Evolutionary conservation across 2,329 filamentous ascomycete genomes (phyloP), one percentile per base, ranked within the genome.

Genomic region (Colletotrichum caudatum): DNA sequence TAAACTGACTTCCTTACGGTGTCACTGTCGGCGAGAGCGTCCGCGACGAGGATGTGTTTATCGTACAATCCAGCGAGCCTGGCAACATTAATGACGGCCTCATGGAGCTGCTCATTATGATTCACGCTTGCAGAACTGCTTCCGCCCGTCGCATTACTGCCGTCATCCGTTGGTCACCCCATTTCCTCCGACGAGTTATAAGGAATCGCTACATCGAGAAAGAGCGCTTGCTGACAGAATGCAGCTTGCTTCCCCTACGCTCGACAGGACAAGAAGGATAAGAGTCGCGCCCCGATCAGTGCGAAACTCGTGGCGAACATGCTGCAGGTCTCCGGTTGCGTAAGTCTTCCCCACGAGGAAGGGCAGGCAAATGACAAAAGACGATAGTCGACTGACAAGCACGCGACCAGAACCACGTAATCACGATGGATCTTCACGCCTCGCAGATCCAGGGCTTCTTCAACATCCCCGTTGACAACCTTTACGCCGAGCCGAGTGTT

Each of bases 81-180:
- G 93, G 94, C 81, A 93, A 96, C 80, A 94, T 97, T 84, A 97
- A 97, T 83, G 94, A 97, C 81, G 93, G 93, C 65, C 88, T 97
- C 71, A 97, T 97, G 94, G 94, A 97, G 82, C 89, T 97, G 46
- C 87, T 97, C 72, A 97, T 97, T 82, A 95, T 97, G 90, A 95
- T 96, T 82, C 95, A 95, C 79, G 94, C 94, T 71, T 96, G 94
- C 86, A 81, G 80, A 59, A 84, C 82, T 23, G 82, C 82, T 50
- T 72, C 81, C 46, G 94, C 94, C 6, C 89, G 94, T 73, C 92
- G 94, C 73, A 95, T 97, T 82, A 96, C 94, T 33, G 94, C 93
- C 73, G 93, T 97, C 74, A 92, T 96, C 67, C 69, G 69, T 72
- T 23, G 56, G 69, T 72, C 9, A 23, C 26, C 35, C 35, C 39